Base-by-base conservation (phyloP, 805 yeast species). In the Candida golubevii region DNA sequence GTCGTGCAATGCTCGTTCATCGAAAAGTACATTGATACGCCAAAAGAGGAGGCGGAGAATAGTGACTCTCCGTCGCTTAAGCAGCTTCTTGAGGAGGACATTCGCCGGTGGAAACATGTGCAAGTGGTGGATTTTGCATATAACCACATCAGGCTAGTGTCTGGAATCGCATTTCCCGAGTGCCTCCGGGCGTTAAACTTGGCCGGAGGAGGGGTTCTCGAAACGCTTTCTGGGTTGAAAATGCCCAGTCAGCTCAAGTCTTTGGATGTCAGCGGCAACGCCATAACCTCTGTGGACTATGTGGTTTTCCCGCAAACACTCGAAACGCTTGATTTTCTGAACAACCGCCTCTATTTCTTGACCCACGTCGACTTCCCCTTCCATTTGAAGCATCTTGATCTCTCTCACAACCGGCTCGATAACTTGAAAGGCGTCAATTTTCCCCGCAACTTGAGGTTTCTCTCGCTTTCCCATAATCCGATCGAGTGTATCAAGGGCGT, bases 401-500 rank as follows among this genome's bases (percentile, higher is more conserved):
- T 69, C 7, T 67, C 74, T 5, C 64, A 65, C 26, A 71, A 71
- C 53, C 51, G 73, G 46, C 62, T 71, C 26, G 75, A 71, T 39
- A 62, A 57, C 39, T 48, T 71, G 26, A 51, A 69, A 42, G 66
- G 67, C 12, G 67, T 67, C 13, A 62, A 54, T 14, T 70, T 71
- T 45, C 76, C 76, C 0, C 50, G 57, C 10, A 52, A 52, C 8
- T 51, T 71, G 35, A 54, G 56, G 46, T 48, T 52, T 2, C 58
- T 71, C 33, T 60, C 65, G 15, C 42, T 71, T 18, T 58, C 71
- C 0, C 53, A 56, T 40, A 71, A 71, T 50, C 75, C 76, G 2
- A 69, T 71, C 12, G 75, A 71, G 39, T 65, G 69, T 35, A 60
- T 71, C 33, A 66, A 68, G 47, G 72, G 74, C 8, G 66, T 58